Evolutionary conservation across 192 early-diverging fungal genomes (phyloP), one percentile per base, ranked within the genome.

Genomic region (Coemansia sp.): DNA sequence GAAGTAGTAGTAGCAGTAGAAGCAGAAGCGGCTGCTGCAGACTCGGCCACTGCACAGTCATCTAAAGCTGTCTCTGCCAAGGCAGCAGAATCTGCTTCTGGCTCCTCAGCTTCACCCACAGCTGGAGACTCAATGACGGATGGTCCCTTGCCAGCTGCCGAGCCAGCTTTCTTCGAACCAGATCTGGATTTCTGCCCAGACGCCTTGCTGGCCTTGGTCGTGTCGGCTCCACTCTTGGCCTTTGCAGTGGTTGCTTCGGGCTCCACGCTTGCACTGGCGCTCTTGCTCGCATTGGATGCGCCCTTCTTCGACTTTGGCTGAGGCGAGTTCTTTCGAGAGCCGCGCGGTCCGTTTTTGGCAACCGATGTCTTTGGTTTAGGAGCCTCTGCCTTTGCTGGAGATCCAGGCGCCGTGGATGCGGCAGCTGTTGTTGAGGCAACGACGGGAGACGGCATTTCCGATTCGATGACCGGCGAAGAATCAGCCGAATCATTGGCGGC

Each of bases 281-380:
- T 60, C 18, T 18, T 6, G 20, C 58, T 60, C 5, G 50, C 56
- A 29, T 48, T 60, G 8, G 58, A 56, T 2, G 36, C 20, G 31
- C 49, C 30, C 28, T 65, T 71, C n/a, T 67, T 59, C 61, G 36
- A 36, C 60, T 72, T 80, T 12, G 69, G 66, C 73, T 80, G 77
- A 1, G 77, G 77, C n/a, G 77, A 80, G 63, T 75, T 80, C 40
- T 75, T 80, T 66, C 77, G 77, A 30, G 77, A 71, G 34, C 66
- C 66, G 56, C 69, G 69, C n/a, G 69, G 33, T 3, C 69, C 62
- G 34, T 64, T 67, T 60, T 72, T 80, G 7, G 77, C 69, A 3
- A 68, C 72, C 42, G 77, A 71, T 6, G 68, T 48, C 42, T 60
- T 75, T 33, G 34, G 14, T 30, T 72, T 80, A 4, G 69, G 25